Evolutionary conservation across 2,329 filamentous ascomycete species (phyloP).

Genomic region (Lachnellula suecica): DNA sequence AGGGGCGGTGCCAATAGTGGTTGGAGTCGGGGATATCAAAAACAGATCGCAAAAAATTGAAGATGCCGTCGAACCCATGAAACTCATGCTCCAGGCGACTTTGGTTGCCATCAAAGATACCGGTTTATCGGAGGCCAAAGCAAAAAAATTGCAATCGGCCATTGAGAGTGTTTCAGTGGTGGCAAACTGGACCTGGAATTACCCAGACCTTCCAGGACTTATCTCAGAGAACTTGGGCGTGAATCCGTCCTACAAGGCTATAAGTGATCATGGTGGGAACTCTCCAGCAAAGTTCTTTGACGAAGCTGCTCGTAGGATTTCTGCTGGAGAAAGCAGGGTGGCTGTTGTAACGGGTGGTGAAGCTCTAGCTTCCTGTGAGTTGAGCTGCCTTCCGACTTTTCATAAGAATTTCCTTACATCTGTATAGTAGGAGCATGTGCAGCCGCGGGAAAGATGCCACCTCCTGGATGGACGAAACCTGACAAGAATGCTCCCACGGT

Average conservation of each 20-base stretch:
- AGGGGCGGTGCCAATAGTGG: conserved; percentile 48
- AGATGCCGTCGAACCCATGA: conserved; percentile 57
- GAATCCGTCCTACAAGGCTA: conserved; percentile 44
- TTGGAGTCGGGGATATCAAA: conserved; percentile 62
- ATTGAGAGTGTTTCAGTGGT: conserved; percentile 62
- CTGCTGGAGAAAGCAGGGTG: conserved; percentile 51
- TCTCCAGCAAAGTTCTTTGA: conserved; percentile 63
- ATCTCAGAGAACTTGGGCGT: conserved; percentile 50
- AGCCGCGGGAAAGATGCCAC: conserved; percentile 51
- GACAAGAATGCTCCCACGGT: conserved; percentile 46
- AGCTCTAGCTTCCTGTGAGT: conserved; percentile 57
- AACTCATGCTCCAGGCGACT: conserved; percentile 58
- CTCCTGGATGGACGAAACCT: conserved; percentile 57
- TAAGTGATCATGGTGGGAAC: conserved; percentile 62
- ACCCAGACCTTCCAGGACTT: conserved; percentile 55
- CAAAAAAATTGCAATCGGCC: conserved; percentile 38
- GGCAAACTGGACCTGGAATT: conserved; percentile 66
- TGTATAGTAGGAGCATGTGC: conserved; percentile 51
- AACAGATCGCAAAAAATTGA: conserved; percentile 51
- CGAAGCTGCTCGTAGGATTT: conserved; percentile 57
- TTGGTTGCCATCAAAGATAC: conserved; percentile 51
- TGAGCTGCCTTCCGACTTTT: not conserved
- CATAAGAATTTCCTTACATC: conserved; percentile 29
- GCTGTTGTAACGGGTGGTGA: conserved; percentile 64
- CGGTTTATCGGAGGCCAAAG: conserved; percentile 28